Evolutionary conservation across 768 basidiomycete species (phyloP), one percentile per base, ranked within the genome.

Genomic region (Phylloporus scabripes): DNA sequence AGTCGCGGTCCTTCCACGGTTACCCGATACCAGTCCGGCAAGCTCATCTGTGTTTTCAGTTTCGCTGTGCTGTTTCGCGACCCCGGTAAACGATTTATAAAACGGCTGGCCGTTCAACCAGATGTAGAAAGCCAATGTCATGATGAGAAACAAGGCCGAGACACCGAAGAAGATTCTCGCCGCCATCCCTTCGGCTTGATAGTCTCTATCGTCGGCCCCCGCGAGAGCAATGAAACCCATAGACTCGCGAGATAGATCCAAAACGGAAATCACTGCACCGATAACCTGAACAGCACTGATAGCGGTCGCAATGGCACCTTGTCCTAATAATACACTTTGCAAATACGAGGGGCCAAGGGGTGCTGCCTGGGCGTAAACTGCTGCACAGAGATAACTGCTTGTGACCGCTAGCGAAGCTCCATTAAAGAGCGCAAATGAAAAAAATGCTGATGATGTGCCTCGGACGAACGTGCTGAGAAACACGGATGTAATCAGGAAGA

Each of bases 231-330:
- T 18, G 11, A 55, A 29, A 37, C 6, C 21, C 21, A 42, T 24
- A 4, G 61, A 55, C 45, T 62, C 43, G 55, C 51, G 60, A 52
- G 77, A 60, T 33, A 69, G 65, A 10, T 71, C 70, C 71, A 72
- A 74, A 15, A 87, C 69, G 7, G 84, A 84, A 2, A 77, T 68
- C 0, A 73, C 65, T 7, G 85, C 76, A 50, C 87, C 82, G 28
- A 82, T 52, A 9, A 92, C 76, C 59, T 93, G 90, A 0, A 91
- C 82, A 1, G 74, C 70, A 45, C 89, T 90, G 52, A 93, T 82
- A 1, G 80, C 82, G 9, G 93, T 87, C 0, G 84, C 92, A 1
- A 92, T 80, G 0, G 86, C 88, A 0, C 86, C 92, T 67, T 93
- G 89, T 11, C 90, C 92, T 1, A 88, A 81, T 74, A 93, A 79